Evolutionary conservation across 345 rosid genomes (phyloP).

Genomic region (Euphorbia lathyris): DNA sequence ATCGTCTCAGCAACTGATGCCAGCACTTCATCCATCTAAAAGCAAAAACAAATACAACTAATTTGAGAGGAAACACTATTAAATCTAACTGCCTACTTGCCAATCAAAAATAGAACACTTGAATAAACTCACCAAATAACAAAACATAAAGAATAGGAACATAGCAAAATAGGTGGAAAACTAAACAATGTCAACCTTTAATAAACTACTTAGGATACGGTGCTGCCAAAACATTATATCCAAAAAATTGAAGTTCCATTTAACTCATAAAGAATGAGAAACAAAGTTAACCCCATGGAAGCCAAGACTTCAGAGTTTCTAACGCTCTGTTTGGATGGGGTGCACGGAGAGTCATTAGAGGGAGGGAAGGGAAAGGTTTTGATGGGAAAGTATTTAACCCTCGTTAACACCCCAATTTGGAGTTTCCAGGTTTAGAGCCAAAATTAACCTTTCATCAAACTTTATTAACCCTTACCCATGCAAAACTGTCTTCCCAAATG

Average conservation of each 20-base stretch:
- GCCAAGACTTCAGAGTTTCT: background rate
- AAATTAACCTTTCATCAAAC: too few species aligned
- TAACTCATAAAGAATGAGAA: background rate
- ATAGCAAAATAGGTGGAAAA: background rate
- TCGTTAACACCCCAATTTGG: too few species aligned
- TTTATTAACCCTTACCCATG: too few species aligned
- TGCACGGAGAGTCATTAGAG: background rate
- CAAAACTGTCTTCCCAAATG: too few species aligned
- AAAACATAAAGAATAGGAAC: background rate
- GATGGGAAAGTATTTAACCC: too few species aligned
- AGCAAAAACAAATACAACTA: background rate
- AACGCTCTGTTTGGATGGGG: too few species aligned
- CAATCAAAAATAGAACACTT: background rate
- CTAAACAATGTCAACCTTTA: too few species aligned
- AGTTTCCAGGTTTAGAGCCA: too few species aligned
- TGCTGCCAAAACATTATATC: too few species aligned
- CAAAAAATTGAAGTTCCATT: background rate
- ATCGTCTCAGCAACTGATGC: conserved; percentile 88
- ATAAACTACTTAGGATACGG: background rate
- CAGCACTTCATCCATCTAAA: conserved; percentile 91
- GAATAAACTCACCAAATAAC: background rate
- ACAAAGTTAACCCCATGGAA: background rate
- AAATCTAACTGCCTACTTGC: background rate
- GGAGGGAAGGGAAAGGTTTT: too few species aligned
- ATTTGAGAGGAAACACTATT: background rate